Conservation (phyloP, 2,329 filamentous ascomycete genomes). For the Penicillium sp. region DNA sequence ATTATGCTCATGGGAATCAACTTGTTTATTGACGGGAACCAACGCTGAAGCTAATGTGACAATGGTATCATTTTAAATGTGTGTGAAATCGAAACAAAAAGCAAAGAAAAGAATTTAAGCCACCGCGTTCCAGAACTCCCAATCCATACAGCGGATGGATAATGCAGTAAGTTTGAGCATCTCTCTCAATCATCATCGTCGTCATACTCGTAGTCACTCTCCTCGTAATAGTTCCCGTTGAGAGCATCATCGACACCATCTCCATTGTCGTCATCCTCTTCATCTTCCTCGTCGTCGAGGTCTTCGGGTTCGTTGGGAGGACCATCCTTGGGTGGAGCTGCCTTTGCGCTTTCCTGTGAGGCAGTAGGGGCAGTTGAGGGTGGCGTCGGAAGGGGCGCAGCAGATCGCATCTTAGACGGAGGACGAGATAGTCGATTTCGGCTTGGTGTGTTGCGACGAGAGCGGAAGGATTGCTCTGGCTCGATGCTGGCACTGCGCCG, state of each 20-base stretch:
- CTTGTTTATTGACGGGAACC: neutral
- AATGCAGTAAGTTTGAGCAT: neutral
- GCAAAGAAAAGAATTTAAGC: neutral
- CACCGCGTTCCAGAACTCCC: neutral
- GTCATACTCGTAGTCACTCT: conserved; percentile 25
- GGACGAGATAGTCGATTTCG: conserved; percentile 18
- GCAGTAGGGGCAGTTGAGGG: neutral
- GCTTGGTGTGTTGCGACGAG: conserved; percentile 18
- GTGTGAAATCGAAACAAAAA: neutral
- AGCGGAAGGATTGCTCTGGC: conserved; percentile 19
- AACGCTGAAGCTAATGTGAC: neutral
- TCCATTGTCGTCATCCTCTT: conserved; percentile 34
- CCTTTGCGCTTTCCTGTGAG: neutral
- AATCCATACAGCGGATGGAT: neutral
- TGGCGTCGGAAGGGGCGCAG: conserved; percentile 2
- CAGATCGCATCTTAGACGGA: neutral
- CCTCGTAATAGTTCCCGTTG: conserved; percentile 26
- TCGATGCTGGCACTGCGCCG: conserved; percentile 31
- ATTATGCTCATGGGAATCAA: neutral
- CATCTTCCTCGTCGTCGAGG: conserved; percentile 24
- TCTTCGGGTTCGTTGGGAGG: neutral
- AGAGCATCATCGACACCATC: conserved; percentile 36
- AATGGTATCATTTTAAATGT: conserved; percentile 11
- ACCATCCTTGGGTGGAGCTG: neutral
- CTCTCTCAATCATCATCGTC: conserved; percentile 18